Base-by-base conservation (phyloP, 2,329 filamentous ascomycete genomes). In the Fusarium sp. region DNA sequence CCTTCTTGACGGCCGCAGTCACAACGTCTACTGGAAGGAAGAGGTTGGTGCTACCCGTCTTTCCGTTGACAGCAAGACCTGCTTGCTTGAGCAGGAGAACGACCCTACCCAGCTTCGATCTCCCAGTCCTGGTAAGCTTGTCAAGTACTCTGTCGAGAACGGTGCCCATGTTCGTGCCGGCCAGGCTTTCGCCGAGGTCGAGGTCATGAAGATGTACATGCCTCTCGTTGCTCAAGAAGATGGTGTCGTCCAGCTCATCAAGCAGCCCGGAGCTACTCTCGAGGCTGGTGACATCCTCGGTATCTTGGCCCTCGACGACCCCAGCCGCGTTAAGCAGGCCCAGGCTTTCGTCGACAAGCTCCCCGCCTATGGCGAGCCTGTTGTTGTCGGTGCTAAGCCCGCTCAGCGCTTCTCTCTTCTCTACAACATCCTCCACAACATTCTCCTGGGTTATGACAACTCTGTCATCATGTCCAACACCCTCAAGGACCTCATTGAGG, bases 161-260 rank as follows among this genome's bases (percentile, higher is more conserved):
- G 96, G 96, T 70, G 90, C 95, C 77, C 96, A 99, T 82, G 91
- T 99, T 83, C 92, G 91, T 83, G 94, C 97, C 78, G 96, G 96
- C 65, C 94, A 98, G 83, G 88, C 96, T 39, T 99, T 95, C 80
- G 96, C 96, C 63, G 96, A 99, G 84, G 96, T 99, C 45, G 96
- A 99, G 85, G 96, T 99, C 84, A 99, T 99, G 96, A 99, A 99
- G 90, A 99, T 99, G 96, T 98, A 98, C 89, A 99, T 99, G 96
- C 96, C 96, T 80, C 89, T 99, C 63, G 90, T 99, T 70, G 94
- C 96, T 6, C 93, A 95, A 81, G 96, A 99, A 83, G 96, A 98
- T 79, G 96, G 96, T 87, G 90, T 97, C 62, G 96, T 99, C 64
- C 96, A 98, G 86, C 90, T 99, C 79, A 98, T 99, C 88, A 99